phyloP scores from a whole-genome alignment of 2,329 filamentous ascomycete species.

The Aspergillus ustus region DNA sequence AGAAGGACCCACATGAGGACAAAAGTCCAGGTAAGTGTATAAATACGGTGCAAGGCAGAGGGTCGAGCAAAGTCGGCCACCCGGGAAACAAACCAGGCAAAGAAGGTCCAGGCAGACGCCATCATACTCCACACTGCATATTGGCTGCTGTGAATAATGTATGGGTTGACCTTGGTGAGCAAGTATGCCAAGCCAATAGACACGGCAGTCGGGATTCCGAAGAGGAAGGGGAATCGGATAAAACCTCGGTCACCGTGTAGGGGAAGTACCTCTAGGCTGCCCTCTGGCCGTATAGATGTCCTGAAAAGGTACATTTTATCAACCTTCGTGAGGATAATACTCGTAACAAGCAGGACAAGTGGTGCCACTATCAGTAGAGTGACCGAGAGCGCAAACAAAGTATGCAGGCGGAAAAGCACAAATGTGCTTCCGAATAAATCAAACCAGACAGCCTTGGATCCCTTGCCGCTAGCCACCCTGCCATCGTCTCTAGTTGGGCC shows the following conservation, averaged over 20 bases:
- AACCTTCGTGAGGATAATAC: constrained; percentile 68
- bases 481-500: constrained; percentile 61
- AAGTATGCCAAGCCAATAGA: constrained; percentile 75
- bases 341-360: constrained; percentile 70
- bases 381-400: constrained; percentile 86
- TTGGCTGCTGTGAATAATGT: constrained; percentile 86
- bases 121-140: constrained; percentile 92
- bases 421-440: constrained; percentile 83
- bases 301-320: constrained; percentile 92
- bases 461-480: constrained; percentile 68
- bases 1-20: constrained; percentile 73
- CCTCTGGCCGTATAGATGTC: constrained; percentile 64
- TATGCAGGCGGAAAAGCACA: constrained; percentile 77
- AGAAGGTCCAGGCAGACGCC: constrained; percentile 76
- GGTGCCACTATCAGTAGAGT: constrained; percentile 81
- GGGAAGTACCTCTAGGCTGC: constrained; percentile 63
- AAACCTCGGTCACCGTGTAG: constrained; percentile 81
- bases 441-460: constrained; percentile 83
- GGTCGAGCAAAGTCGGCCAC: constrained; percentile 80
- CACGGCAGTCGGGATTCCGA: constrained; percentile 69
- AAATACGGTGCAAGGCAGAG: constrained; percentile 82
- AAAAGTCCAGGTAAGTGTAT: constrained; percentile 84
- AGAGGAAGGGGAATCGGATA: constrained; percentile 79
- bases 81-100: constrained; percentile 81
- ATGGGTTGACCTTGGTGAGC: constrained; percentile 80